phyloP scores from a whole-genome alignment of 805 yeast genomes.

The Candida tibetensis region DNA sequence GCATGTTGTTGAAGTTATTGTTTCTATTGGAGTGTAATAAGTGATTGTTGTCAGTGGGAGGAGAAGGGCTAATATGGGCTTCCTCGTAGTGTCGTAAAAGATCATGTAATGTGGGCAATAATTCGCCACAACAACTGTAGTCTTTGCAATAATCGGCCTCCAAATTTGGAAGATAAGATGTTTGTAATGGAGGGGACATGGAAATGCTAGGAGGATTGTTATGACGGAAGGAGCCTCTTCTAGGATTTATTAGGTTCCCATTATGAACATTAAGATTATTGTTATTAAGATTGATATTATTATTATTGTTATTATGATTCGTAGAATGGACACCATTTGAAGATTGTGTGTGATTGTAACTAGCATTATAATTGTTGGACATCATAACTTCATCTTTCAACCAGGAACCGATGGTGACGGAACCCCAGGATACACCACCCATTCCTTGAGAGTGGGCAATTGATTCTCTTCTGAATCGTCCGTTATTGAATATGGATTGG shows the following conservation, averaged over 20 bases:
- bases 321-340: conserved; percentile 12
- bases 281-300: conserved; percentile 12
- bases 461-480: conserved; percentile 73
- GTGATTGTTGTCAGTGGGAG: conserved; percentile 39
- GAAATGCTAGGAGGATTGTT: conserved; percentile 22
- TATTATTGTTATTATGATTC: conserved; percentile 10
- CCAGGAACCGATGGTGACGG: conserved; percentile 94
- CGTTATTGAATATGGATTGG: conserved; percentile 37
- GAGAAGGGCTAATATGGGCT: conserved; percentile 72
- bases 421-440: conserved; percentile 98
- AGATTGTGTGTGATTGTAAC: conserved; percentile 9
- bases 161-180: conserved; percentile 84
- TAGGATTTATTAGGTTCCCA: conserved; percentile 30
- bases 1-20: conserved; percentile 42
- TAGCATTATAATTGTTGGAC: conserved; percentile 24
- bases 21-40: conserved; percentile 29
- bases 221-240: conserved; percentile 38
- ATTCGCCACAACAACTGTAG: conserved; percentile 92
- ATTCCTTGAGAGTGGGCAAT: conserved; percentile 96
- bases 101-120: conserved; percentile 91
- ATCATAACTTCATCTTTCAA: conserved; percentile 87
- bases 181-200: conserved; percentile 62
- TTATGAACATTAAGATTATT: conserved; percentile 14
- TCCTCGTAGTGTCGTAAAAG: conserved; percentile 93
- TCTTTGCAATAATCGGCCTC: conserved; percentile 97